These are phyloP conservation scores for Lasiosphaeriaceae sp. DNA, from an alignment of 495 filamentous ascomycete genomes.

Conservation along the genomic window DNA sequence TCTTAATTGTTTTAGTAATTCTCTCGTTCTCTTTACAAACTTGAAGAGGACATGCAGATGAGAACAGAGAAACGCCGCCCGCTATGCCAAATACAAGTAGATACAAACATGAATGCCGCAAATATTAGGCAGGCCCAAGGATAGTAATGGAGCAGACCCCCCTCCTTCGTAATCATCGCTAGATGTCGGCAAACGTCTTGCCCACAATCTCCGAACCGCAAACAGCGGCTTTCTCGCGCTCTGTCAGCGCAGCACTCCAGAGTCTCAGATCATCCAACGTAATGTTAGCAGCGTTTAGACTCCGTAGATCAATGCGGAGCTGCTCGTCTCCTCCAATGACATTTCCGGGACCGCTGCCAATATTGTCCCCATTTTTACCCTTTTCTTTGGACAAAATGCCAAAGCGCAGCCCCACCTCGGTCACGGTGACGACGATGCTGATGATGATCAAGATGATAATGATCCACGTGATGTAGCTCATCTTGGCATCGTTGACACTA, in stretches of 20 bases:
- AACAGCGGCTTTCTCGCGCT: slow-evolving; percentile 39
- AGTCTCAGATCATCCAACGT: slow-evolving; percentile 35
- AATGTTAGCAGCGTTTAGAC: slow-evolving; percentile 30
- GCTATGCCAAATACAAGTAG: no score
- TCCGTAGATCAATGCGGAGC: slow-evolving; percentile 16
- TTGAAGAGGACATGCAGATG: no score
- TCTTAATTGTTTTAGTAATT: no score
- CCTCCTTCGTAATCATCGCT: neutral
- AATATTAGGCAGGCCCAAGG: no score
- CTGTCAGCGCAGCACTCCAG: slow-evolving; percentile 33
- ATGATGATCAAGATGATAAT: slow-evolving; percentile 92
- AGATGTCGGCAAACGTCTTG: slow-evolving; percentile 37
- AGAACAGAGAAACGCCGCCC: no score
- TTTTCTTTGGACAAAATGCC: slow-evolving; percentile 59
- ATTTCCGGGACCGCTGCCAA: slow-evolving; percentile 3
- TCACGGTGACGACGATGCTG: slow-evolving; percentile 84
- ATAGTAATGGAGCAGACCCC: no score
- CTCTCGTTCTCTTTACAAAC: no score
- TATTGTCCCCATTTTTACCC: slow-evolving; percentile 19
- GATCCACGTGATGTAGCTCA: slow-evolving; percentile 94
- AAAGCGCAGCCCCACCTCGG: slow-evolving; percentile 85
- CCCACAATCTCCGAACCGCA: slow-evolving; percentile 43
- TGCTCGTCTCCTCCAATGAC: slow-evolving; percentile 13
- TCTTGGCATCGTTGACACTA: slow-evolving; percentile 86
- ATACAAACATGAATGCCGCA: no score